phyloP scores from a whole-genome alignment of 108 stramenopile genomes.

The Nitzschia putrida region DNA sequence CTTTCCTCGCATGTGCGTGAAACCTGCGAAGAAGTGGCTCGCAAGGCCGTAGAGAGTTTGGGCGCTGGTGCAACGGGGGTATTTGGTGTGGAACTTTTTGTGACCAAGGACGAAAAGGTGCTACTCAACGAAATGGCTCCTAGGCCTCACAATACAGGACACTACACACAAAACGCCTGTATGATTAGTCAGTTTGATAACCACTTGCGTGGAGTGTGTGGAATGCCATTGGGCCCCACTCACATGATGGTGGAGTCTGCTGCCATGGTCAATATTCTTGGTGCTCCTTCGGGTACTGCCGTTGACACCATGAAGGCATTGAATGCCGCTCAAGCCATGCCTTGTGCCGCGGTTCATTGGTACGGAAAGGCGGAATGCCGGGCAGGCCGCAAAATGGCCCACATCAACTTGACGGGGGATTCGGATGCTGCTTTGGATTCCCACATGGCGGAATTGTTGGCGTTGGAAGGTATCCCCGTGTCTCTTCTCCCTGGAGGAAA shows the following conservation, averaged over 20 bases:
- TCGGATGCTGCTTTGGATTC: slow-evolving; percentile 75
- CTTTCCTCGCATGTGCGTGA: slow-evolving; percentile 58
- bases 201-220: slow-evolving; percentile 92
- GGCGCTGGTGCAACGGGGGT: slow-evolving; percentile 88
- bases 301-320: slow-evolving; percentile 77
- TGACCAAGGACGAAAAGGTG: slow-evolving; percentile 66
- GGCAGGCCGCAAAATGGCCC: slow-evolving; percentile 96
- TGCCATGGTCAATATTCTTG: slow-evolving; percentile 91
- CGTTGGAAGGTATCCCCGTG: slow-evolving; percentile 64
- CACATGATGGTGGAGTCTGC: slow-evolving; percentile 80
- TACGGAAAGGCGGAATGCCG: slow-evolving; percentile 91
- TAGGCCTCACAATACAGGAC: slow-evolving; percentile 98
- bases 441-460: slow-evolving; percentile 52
- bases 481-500: slow-evolving; percentile 59
- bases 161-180: slow-evolving; percentile 99
- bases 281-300: slow-evolving; percentile 67
- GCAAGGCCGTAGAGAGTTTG: slow-evolving; percentile 73
- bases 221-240: slow-evolving; percentile 90
- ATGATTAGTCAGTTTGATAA: slow-evolving; percentile 96
- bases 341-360: slow-evolving; percentile 93
- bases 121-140: slow-evolving; percentile 98
- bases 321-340: slow-evolving; percentile 82
- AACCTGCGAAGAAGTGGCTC: slow-evolving; percentile 70
- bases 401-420: slow-evolving; percentile 92
- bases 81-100: slow-evolving; percentile 98